Evolutionary conservation across 2,329 filamentous ascomycete genomes (phyloP), one percentile per base, ranked within the genome.

Genomic region (Fusarium anguioides): DNA sequence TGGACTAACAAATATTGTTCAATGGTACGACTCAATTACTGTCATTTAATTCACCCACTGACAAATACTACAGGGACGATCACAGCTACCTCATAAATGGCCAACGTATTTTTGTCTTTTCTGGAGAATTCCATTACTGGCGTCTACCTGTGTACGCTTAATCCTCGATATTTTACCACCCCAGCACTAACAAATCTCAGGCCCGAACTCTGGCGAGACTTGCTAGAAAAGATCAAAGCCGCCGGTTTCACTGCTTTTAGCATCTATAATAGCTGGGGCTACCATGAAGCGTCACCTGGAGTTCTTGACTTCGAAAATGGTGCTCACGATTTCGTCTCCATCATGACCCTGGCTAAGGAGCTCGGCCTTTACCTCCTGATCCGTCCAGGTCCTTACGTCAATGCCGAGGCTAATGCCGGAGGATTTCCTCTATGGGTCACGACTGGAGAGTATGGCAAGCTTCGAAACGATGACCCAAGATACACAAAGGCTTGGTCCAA

Each of bases 401-500:
- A 90, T 63, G 88, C 87, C 2, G 88, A 90, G 71, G 81, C 86
- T 5, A 88, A 85, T 63, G 86, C 84, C 2, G 88, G 88, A 29
- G 88, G 88, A 0, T 86, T 88, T 56, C 86, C 88, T 0, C 77
- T 87, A 2, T 90, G 87, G 86, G 74, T 87, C 8, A 89, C 87
- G 0, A 89, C 87, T 1, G 87, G 87, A 40, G 86, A 80, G 24
- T 86, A 87, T 47, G 86, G 87, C 4, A 70, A 74, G 20, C 75
- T 87, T 17, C 78, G 87, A 29, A 79, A 87, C 53, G 82, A 87
- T 37, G 81, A 89, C 60, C 73, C 81, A 6, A 78, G 81, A 44
- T 87, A 83, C 71, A 85, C 82, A 3, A 76, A 79, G 14, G 85
- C 86, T 1, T 85, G 85, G 82, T 81, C 79, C 5, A 84, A 84